Evolutionary conservation across 2,329 filamentous ascomycete species (phyloP).

Genomic region (Aureobasidium pullulans): DNA sequence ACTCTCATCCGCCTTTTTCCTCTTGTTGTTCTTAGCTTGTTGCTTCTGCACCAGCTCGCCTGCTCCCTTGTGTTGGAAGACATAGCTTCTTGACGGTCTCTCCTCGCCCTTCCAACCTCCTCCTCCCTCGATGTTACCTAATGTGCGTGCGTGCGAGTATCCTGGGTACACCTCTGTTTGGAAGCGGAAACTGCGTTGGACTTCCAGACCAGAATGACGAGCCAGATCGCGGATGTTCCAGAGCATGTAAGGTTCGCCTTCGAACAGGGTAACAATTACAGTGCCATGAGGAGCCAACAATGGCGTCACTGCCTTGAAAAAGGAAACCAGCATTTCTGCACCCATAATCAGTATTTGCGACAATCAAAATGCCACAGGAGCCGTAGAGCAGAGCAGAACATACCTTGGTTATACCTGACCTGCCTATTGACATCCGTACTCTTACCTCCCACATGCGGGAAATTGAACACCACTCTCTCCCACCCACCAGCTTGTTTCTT

Average conservation of each 20-base stretch:
- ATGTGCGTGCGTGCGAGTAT: constrained; percentile 65
- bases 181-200: constrained; percentile 65
- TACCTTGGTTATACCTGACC: constrained; percentile 75
- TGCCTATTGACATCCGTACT: constrained; percentile 91
- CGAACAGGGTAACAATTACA: constrained; percentile 82
- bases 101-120: constrained; percentile 44
- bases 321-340: constrained; percentile 57
- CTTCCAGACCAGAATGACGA: constrained; percentile 64
- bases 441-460: constrained; percentile 90
- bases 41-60: constrained; percentile 18
- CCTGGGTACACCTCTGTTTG: constrained; percentile 60
- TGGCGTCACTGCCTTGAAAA: constrained; percentile 52
- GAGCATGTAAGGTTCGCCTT: constrained; percentile 86
- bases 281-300: constrained; percentile 49
- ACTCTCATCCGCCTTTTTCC: constrained; percentile 17
- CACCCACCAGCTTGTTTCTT: constrained; percentile 43
- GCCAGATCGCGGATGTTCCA: constrained; percentile 92
- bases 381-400: not conserved
- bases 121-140: constrained; percentile 49
- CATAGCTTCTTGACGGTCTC: constrained; percentile 38
- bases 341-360: constrained; percentile 14
- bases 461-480: constrained; percentile 88
- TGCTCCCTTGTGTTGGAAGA: constrained; percentile 34
- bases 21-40: constrained; percentile 15
- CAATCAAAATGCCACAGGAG: too few relatives aligned